A percentile compares a stretch with the other conserved stretches of the same genome.
Conservation (phyloP, 352 stramenopile species). For the Saprolegnia diclina region DNA sequence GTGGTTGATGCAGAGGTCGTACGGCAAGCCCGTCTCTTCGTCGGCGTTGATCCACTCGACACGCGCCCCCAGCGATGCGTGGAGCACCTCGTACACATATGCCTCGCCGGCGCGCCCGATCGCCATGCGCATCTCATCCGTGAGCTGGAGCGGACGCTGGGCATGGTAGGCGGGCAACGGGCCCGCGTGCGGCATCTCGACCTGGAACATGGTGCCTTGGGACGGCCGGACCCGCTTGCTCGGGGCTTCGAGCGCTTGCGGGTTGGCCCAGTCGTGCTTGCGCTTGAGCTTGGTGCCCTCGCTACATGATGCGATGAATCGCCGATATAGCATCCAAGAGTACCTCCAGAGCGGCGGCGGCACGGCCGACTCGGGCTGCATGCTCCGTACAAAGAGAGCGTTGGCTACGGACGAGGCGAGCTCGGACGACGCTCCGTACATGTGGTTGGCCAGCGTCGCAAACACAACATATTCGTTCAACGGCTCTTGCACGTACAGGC, state of each 20-base stretch:
- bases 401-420: background rate
- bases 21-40: conserved; percentile 75
- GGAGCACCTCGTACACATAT: conserved; percentile 73
- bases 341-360: conserved; percentile 6
- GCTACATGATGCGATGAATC: background rate
- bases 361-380: background rate
- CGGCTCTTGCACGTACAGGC: conserved; percentile 9
- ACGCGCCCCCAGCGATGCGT: conserved; percentile 38
- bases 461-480: conserved; percentile 4
- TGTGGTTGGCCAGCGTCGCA: background rate
- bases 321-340: background rate
- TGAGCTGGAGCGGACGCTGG: conserved; percentile 21
- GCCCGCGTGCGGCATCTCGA: background rate
- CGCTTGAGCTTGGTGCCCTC: background rate
- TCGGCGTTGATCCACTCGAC: conserved; percentile 73
- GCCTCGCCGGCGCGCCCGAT: conserved; percentile 81
- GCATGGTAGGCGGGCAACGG: background rate
- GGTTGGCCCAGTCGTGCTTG: background rate
- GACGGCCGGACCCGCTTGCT: background rate
- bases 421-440: background rate
- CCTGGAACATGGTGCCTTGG: background rate
- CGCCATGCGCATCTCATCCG: conserved; percentile 60
- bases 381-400: background rate
- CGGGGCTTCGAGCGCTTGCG: background rate
- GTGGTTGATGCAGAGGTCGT: conserved; percentile 58